A percentile compares a stretch with the other conserved stretches of the same genome.
These are phyloP conservation scores for Phytopythium oedochilum DNA, from an alignment of 352 stramenopile species.

Conservation along the genomic window DNA sequence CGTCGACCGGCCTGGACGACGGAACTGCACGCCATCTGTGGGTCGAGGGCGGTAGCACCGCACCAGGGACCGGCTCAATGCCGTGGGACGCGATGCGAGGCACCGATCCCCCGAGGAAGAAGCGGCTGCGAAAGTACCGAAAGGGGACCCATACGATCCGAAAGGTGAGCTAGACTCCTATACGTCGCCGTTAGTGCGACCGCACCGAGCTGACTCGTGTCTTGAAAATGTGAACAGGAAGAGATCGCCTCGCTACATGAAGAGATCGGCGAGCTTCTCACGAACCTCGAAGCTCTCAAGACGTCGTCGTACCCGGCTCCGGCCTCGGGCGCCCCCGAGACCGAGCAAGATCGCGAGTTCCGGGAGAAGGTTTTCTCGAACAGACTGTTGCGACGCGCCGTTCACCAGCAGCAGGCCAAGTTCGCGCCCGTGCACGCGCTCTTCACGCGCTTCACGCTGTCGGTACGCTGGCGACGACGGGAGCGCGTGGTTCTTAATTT, in stretches of 20 bases:
- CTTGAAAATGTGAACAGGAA: conserved; percentile 3
- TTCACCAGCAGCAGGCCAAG: conserved; percentile 19
- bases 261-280: conserved; percentile 19
- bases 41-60: not conserved
- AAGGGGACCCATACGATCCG: conserved; percentile 25
- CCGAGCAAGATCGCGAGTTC: conserved; percentile 6
- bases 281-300: conserved; percentile 19
- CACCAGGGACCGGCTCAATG: not conserved
- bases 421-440: conserved; percentile 23
- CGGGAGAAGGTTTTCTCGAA: conserved; percentile 14
- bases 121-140: conserved; percentile 21
- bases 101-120: conserved; percentile 6
- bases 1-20: not conserved
- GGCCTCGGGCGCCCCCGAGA: conserved; percentile 8
- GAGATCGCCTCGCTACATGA: conserved; percentile 25
- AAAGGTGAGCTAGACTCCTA: conserved; percentile 18
- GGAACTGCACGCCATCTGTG: not conserved
- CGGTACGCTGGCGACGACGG: conserved; percentile 9
- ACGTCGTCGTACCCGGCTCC: conserved; percentile 9
- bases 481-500: not conserved
- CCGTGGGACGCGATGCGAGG: not conserved
- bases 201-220: not conserved
- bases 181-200: not conserved
- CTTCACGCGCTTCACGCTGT: conserved; percentile 23
- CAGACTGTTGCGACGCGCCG: conserved; percentile 7